Conservation (phyloP, 23 red algal genomes). For the Cyanidium caldarium region DNA sequence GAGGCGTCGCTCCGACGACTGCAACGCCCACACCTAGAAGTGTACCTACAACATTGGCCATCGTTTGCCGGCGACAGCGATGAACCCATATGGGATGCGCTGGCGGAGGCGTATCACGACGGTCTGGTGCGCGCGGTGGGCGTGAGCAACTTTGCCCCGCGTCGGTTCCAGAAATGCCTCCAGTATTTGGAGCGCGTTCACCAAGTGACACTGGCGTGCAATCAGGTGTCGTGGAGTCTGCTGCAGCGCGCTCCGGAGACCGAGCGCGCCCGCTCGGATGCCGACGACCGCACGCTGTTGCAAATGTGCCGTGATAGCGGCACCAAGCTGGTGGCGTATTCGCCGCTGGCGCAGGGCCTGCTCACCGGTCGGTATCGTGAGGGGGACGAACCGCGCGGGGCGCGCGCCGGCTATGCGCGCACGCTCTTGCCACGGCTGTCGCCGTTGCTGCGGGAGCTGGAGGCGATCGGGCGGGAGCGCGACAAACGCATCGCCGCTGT, state of each 20-base stretch:
- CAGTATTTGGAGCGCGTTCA: not conserved
- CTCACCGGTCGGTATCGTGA: slow-evolving; percentile 34
- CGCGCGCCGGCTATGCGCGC: not conserved
- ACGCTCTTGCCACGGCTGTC: not conserved
- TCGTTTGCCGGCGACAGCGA: not conserved
- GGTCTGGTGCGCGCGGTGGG: slow-evolving; percentile 33
- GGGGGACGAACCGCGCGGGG: not conserved
- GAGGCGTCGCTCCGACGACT: slow-evolving; percentile 9
- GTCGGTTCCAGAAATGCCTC: not conserved
- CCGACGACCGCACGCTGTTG: slow-evolving; percentile 5
- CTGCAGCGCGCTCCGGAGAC: slow-evolving; percentile 6
- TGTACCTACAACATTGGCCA: slow-evolving; percentile 23
- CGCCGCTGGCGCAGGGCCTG: slow-evolving; percentile 51
- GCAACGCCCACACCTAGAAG: not conserved
- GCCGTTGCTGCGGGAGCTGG: slow-evolving; percentile 2
- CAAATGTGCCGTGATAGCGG: slow-evolving; percentile 6
- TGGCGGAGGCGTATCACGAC: slow-evolving; percentile 34
- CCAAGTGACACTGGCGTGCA: slow-evolving; percentile 14
- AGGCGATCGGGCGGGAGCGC: not conserved
- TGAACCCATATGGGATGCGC: slow-evolving; percentile 17
- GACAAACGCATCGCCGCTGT: slow-evolving; percentile 10
- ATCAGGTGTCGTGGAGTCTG: slow-evolving; percentile 47
- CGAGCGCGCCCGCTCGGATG: not conserved
- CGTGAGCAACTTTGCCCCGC: slow-evolving; percentile 35
- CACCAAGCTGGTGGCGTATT: slow-evolving; percentile 38